Base-by-base conservation (phyloP, 2,329 filamentous ascomycete genomes). In the Alternaria alternata region DNA sequence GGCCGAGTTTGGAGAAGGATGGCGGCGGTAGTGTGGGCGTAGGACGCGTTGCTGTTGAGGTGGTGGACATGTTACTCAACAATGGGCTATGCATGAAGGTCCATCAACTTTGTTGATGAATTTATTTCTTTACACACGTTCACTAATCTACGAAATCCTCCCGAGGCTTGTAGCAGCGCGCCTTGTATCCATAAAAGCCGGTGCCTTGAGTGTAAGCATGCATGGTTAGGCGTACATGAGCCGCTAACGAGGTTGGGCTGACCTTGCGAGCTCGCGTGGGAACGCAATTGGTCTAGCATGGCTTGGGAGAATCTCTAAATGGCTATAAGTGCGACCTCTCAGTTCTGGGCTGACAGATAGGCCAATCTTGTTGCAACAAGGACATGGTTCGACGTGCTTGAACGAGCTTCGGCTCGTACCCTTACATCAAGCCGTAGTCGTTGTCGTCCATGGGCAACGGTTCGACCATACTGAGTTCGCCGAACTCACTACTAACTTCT, bases 381-480 rank as follows among this genome's bases (percentile, higher is more conserved):
- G 26, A 16, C 16, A 48, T 14, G 26, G 30, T 14, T 20, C 9
- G 28, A n/a, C 12, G 26, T 48, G 9, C 2, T 32, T 34, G 11
- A 22, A 6, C 3, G 18, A 48, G 11, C 24, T 44, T 5, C 26
- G 3, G 14, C 8, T 20, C 5, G 7, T 20, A 16, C n/a, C 18
- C 14, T 65, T 54, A 70, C 67, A 71, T 69, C 57, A 71, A 59
- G 3, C 65, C 70, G 57, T 61, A 67, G 51, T 74, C 69, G 28
- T 62, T 57, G 41, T 72, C 70, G 47, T 71, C 70, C 56, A 74
- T 56, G 20, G 71, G 68, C 24, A 67, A 46, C 24, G 71, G 71
- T 11, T 74, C 71, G 8, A 74, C 70, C 68, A 70, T 68, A 46
- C 63, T 68, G 47, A 74, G 51, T 51, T 73, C 71, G 8, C 69